Evolutionary conservation across 164 flowering plant genomes (phyloP).

Genomic region (Vitis vinifera): ASM3070453v1 NC_081819.1:19605001-19605500

Average conservation of each 20-base stretch:
- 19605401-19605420: constrained; percentile 50
- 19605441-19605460: constrained; percentile 46
- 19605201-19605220: constrained; percentile 64
- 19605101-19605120: constrained; percentile 9
- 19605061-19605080: constrained; percentile 35
- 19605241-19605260: constrained; percentile 57
- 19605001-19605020: constrained; percentile 25
- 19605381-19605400: constrained; percentile 64
- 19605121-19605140: constrained; percentile 22
- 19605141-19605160: constrained; percentile 54
- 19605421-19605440: constrained; percentile 42
- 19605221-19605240: constrained; percentile 50
- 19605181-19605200: constrained; percentile 46
- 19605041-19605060: constrained; percentile 56
- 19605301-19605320: constrained; percentile 20
- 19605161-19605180: constrained; percentile 56
- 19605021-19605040: constrained; percentile 71
- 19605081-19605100: constrained; percentile 13
- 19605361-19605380: constrained; percentile 40
- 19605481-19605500: constrained; percentile 56
- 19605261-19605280: constrained; percentile 56
- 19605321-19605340: constrained; percentile 59
- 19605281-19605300: constrained; percentile 53
- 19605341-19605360: constrained; percentile 60
- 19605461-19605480: constrained; percentile 47